These are phyloP conservation scores for Flaveria brownii DNA, from an alignment of 129 eudicot genomes.

Conservation along the genomic window DNA sequence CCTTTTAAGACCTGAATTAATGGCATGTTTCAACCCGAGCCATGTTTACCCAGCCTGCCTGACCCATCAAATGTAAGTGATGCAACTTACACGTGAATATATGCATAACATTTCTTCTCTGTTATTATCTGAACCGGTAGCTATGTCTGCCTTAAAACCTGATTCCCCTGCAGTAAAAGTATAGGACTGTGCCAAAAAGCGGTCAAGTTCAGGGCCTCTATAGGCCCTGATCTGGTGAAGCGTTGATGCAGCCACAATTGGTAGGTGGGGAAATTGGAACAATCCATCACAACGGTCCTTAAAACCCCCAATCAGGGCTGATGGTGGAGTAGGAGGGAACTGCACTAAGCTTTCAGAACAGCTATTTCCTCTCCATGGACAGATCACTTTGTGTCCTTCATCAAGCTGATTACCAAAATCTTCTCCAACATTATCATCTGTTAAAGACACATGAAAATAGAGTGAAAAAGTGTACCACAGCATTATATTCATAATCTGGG, in stretches of 20 bases:
- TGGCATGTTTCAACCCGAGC: not conserved
- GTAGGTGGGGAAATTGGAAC: constrained; percentile 77
- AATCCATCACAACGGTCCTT: constrained; percentile 98
- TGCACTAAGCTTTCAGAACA: constrained; percentile 96
- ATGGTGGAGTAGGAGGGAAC: constrained; percentile 95
- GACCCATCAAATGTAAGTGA: constrained; percentile 4
- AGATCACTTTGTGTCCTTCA: constrained; percentile 70
- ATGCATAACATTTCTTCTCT: constrained; percentile 56
- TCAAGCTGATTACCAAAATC: constrained; percentile 76
- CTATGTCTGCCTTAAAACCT: constrained; percentile 55
- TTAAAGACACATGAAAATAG: constrained; percentile 2
- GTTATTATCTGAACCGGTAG: constrained; percentile 46
- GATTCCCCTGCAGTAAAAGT: constrained; percentile 49
- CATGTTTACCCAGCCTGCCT: not conserved
- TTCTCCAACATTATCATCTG: constrained; percentile 69
- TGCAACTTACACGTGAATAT: constrained; percentile 70
- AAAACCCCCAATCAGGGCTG: constrained; percentile 89
- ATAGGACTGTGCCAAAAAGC: constrained; percentile 57
- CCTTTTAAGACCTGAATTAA: not conserved
- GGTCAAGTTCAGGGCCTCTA: constrained; percentile 73
- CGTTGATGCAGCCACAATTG: constrained; percentile 74
- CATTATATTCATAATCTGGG: constrained; percentile 6
- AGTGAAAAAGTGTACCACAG: not conserved
- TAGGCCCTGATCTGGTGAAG: constrained; percentile 74
- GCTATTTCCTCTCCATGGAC: constrained; percentile 95